Conservation (phyloP, 208 protist species). For the Trypanosoma boissoni region DNA sequence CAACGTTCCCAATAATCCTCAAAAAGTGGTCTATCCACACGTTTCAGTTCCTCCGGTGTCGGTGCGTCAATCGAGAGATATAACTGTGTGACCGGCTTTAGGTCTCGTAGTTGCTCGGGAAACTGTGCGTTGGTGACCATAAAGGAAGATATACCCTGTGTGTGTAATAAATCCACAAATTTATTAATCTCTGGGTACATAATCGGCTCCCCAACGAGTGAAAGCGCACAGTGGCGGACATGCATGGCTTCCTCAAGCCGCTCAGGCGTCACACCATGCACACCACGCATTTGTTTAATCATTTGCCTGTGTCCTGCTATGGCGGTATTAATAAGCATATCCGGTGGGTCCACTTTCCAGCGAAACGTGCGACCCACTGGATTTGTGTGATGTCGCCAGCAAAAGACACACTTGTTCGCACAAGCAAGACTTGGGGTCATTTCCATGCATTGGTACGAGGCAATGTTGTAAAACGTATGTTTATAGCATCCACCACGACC, state of each 20-base stretch:
- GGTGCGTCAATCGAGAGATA: conserved; percentile 95
- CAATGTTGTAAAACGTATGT: conserved; percentile 98
- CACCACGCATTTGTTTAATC: conserved; percentile 89
- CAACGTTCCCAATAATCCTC: conserved; percentile 96
- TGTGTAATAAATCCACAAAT: conserved; percentile 85
- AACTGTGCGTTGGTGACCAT: conserved; percentile 96
- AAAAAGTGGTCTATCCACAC: conserved; percentile 92
- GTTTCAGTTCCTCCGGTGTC: conserved; percentile 87
- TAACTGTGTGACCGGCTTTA: conserved; percentile 91
- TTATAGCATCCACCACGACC: conserved; percentile 97
- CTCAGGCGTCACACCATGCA: conserved; percentile 90
- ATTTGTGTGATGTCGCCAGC: conserved; percentile 95
- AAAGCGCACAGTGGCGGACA: conserved; percentile 93
- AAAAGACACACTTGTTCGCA: conserved; percentile 97
- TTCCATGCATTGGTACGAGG: conserved; percentile 96
- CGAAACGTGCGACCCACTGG: conserved; percentile 86
- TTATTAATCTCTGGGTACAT: conserved; percentile 96
- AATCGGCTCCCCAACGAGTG: conserved; percentile 95
- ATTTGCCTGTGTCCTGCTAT: conserved; percentile 79
- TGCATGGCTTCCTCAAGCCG: conserved; percentile 77
- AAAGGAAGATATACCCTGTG: conserved; percentile 89
- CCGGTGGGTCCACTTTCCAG: conserved; percentile 91
- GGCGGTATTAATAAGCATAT: conserved; percentile 70
- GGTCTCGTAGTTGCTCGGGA: conserved; percentile 69
- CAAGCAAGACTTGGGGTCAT: conserved; percentile 95